phyloP scores from a whole-genome alignment of 768 basidiomycete genomes.

The Hericium coralloides region DNA sequence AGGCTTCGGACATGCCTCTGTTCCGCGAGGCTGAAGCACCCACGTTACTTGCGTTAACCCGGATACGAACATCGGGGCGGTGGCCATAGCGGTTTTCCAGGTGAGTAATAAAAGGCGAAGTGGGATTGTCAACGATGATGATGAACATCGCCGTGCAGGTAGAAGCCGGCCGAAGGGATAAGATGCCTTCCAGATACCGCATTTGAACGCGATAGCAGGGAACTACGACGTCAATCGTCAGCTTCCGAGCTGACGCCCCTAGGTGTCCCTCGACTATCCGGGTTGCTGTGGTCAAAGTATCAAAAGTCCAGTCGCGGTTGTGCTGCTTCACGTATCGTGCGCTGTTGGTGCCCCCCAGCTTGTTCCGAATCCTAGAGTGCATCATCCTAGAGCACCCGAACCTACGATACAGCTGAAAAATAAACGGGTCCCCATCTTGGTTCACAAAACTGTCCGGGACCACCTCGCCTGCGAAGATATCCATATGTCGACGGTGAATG shows the following conservation, averaged over 20 bases:
- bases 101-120: constrained; percentile 28
- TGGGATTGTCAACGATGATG: constrained; percentile 48
- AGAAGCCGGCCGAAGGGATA: constrained; percentile 32
- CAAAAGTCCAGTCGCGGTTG: constrained; percentile 40
- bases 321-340: constrained; percentile 42
- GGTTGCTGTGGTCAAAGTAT: constrained; percentile 34
- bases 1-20: constrained; percentile 42
- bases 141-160: constrained; percentile 46
- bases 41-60: constrained; percentile 36
- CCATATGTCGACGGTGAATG: constrained; percentile 44
- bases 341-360: constrained; percentile 33
- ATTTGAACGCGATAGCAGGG: constrained; percentile 49
- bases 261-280: constrained; percentile 30
- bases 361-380: constrained; percentile 31
- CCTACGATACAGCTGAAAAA: constrained; percentile 53
- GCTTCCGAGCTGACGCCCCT: constrained; percentile 19
- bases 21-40: constrained; percentile 51
- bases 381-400: constrained; percentile 44
- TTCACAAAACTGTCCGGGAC: constrained; percentile 46
- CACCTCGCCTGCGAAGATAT: constrained; percentile 42
- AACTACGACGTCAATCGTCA: constrained; percentile 48
- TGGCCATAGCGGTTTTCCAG: constrained; percentile 32
- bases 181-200: constrained; percentile 32
- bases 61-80: constrained; percentile 45
- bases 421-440: constrained; percentile 50